phyloP scores from a whole-genome alignment of 306 rosid genomes.

The Glycine tomentella region DNA sequence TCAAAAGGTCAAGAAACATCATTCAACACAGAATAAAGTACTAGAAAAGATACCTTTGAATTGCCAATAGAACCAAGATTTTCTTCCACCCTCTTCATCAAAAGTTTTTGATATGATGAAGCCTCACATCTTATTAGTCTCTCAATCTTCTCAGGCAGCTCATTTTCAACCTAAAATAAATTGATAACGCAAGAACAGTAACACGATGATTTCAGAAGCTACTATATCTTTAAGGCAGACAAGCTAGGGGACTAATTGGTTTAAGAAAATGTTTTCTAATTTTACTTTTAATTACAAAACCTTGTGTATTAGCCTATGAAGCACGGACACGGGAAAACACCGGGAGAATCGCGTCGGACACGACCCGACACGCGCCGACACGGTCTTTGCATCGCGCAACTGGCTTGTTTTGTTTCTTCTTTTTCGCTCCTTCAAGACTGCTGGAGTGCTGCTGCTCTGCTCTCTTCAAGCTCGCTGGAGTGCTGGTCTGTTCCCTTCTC shows the following conservation, averaged over 20 bases:
- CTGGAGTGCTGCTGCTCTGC: too few species aligned
- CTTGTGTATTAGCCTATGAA: too few species aligned
- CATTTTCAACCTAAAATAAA: slow-evolving; percentile 80
- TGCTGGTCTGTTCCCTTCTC: too few species aligned
- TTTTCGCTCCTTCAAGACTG: too few species aligned
- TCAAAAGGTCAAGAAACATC: slow-evolving; percentile 31
- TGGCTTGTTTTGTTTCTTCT: too few species aligned
- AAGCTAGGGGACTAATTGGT: neutral
- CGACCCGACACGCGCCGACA: too few species aligned
- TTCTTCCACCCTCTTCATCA: slow-evolving; percentile 98
- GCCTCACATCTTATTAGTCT: slow-evolving; percentile 98
- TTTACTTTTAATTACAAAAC: neutral
- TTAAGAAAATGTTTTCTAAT: neutral
- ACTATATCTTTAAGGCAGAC: slow-evolving; percentile 18
- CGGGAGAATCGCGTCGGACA: too few species aligned
- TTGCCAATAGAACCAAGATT: slow-evolving; percentile 92
- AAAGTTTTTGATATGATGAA: slow-evolving; percentile 97
- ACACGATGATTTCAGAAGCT: slow-evolving; percentile 28
- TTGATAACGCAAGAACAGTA: slow-evolving; percentile 44
- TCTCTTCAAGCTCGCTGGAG: too few species aligned
- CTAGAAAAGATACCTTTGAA: slow-evolving; percentile 65
- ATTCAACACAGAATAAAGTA: slow-evolving; percentile 34
- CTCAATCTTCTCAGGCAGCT: slow-evolving; percentile 97
- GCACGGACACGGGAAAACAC: too few species aligned
- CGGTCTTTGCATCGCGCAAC: too few species aligned